Evolutionary conservation across 805 yeast species (phyloP), one percentile per base, ranked within the genome.

Genomic region (Hanseniaspora lindneri): DNA sequence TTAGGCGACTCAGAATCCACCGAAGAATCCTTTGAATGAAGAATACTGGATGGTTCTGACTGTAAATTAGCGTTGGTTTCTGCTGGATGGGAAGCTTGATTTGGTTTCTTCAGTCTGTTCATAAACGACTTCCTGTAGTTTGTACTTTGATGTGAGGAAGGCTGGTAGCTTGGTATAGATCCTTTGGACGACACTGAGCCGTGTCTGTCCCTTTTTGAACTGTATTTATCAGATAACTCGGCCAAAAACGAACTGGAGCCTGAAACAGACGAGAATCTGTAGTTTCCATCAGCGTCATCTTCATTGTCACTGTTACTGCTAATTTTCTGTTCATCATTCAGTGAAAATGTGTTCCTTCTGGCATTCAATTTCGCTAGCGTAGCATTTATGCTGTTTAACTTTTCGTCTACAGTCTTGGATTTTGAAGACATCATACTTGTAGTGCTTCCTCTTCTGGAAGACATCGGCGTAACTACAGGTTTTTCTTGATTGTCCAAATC

Each of bases 211-310:
- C 51, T 32, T 17, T 47, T 51, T 1, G 35, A 41, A 21, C 29
- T 63, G 52, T 61, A 64, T 48, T 62, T 64, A 33, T 63, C 62
- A 1, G 66, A 59, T 41, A 64, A 49, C 1, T 58, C 41, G 34
- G 57, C 65, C 13, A 64, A 54, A 41, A 64, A 63, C 13, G 66
- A 61, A 5, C 35, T 11, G 44, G 28, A 36, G 2, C 49, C 55
- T 1, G 59, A 51, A 17, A 32, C 30, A 23, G 47, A 36, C 33
- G 50, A n/a, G 30, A 52, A 37, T 48, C 41, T 35, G 8, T 24
- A 40, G 7, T 42, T 53, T 9, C 33, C 52, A 23, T 27, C 11
- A 27, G 8, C 29, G 29, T 39, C 39, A 16, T 39, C 50, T 13
- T 37, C 51, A 8, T 46, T 56, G 0, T 49, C 52, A 10, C 46